Evolutionary conservation across 345 rosid species (phyloP).

Genomic region (Brassica nigra): DNA sequence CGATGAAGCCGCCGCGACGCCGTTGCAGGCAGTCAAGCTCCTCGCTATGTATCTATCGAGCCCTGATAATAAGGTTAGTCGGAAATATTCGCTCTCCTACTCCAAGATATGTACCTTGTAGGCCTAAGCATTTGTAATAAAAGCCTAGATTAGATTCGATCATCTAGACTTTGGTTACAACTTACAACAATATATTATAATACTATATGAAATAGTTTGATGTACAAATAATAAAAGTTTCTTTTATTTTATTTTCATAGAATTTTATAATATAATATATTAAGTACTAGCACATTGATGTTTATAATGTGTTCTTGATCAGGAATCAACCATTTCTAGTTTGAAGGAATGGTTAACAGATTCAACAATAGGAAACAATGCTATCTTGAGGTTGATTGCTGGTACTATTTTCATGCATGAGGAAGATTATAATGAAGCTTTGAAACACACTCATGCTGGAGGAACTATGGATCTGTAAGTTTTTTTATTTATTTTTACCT

Average conservation of each 20-base stretch:
- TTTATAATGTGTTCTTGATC: neutral
- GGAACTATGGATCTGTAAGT: constrained; percentile 96
- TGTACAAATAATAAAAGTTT: too few relatives aligned
- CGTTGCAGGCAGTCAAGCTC: constrained; percentile 93
- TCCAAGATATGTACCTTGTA: neutral
- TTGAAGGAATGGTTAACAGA: constrained; percentile 91
- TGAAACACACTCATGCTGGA: constrained; percentile 88
- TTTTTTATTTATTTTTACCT: neutral
- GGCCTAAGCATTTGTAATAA: neutral
- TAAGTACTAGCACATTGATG: neutral
- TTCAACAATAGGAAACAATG: constrained; percentile 79
- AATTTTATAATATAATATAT: neutral
- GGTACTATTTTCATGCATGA: constrained; percentile 92
- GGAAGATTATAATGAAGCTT: constrained; percentile 87
- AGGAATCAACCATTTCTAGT: constrained; percentile 79
- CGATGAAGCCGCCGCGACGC: constrained; percentile 78
- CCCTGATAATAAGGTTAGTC: constrained; percentile 63
- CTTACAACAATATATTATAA: too few relatives aligned
- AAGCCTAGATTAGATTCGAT: too few relatives aligned
- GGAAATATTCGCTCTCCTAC: neutral
- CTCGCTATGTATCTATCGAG: constrained; percentile 77
- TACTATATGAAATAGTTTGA: neutral
- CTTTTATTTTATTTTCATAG: neutral
- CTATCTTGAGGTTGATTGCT: constrained; percentile 77
- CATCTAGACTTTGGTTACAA: too few relatives aligned